These are phyloP conservation scores for Ophiostoma montium DNA, from an alignment of 2,329 filamentous ascomycete species.

Conservation along the genomic window DNA sequence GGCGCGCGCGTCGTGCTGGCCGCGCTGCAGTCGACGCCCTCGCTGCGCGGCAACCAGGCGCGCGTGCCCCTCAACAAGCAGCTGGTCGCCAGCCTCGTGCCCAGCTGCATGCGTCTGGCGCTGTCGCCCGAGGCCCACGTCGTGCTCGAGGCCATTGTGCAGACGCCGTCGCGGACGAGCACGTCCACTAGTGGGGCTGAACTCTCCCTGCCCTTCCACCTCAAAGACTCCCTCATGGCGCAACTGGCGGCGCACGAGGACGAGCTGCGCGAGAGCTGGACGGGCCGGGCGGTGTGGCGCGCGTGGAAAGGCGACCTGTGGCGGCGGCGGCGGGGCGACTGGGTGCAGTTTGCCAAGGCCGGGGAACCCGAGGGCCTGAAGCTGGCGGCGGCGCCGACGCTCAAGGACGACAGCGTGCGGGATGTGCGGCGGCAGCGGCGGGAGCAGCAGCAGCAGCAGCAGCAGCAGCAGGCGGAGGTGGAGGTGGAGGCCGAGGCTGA, in stretches of 20 bases:
- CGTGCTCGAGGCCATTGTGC: conserved; percentile 34
- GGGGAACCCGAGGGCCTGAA: conserved; percentile 24
- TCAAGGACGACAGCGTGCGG: conserved; percentile 5
- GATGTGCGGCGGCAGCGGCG: not conserved
- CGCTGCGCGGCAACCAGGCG: conserved; percentile 16
- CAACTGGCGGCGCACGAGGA: conserved; percentile 33
- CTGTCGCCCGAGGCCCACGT: conserved; percentile 36
- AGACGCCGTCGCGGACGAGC: conserved; percentile 33
- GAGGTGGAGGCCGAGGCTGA: not conserved
- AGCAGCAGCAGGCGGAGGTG: not conserved
- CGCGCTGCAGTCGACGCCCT: conserved; percentile 32
- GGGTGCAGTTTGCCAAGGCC: conserved; percentile 44
- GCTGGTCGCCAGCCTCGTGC: conserved; percentile 33
- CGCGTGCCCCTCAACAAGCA: conserved; percentile 35
- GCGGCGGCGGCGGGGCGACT: conserved; percentile 37
- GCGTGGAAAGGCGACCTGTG: conserved; percentile 44
- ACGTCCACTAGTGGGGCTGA: too few species aligned
- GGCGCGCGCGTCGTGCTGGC: conserved; percentile 36
- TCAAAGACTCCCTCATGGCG: conserved; percentile 41
- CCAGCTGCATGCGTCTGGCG: conserved; percentile 32
- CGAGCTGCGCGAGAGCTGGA: conserved; percentile 36
- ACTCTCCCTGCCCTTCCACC: conserved; percentile 34
- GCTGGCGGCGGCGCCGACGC: conserved; percentile 22
- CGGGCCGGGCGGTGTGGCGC: conserved; percentile 42
- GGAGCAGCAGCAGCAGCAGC: not conserved